A percentile compares a stretch with the other conserved stretches of the same genome.
Conservation (phyloP, 2,329 filamentous ascomycete species). For the Neonectria magnoliae region DNA sequence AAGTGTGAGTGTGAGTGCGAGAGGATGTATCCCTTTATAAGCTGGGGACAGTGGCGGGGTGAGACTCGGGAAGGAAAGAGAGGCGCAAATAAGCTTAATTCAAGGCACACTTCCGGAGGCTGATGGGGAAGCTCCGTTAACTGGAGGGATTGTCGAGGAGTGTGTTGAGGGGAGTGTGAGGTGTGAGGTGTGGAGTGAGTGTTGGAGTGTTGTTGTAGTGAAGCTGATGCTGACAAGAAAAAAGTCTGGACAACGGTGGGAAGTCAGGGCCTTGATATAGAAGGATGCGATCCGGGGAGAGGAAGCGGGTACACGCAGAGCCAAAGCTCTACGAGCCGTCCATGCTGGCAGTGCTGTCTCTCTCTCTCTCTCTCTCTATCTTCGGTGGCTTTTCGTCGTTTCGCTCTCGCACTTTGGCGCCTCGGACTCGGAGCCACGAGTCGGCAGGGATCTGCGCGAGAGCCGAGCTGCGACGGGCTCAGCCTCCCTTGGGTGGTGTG, state of each 20-base stretch:
- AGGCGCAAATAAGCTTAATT: conserved; percentile 14
- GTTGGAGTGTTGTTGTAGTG: conserved; percentile 1
- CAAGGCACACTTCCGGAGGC: not conserved
- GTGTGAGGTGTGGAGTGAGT: not conserved
- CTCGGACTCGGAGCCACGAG: conserved; percentile 17
- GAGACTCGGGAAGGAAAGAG: not conserved
- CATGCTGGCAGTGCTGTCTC: not conserved
- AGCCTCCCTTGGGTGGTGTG: not conserved
- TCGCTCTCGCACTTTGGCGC: conserved; percentile 18
- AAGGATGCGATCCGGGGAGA: not conserved
- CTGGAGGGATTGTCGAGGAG: not conserved
- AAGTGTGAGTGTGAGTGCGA: not conserved
- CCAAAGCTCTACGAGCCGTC: not conserved
- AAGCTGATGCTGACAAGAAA: conserved; percentile 2
- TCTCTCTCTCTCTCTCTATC: not conserved
- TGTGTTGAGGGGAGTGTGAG: not conserved
- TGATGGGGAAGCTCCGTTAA: conserved; percentile 3
- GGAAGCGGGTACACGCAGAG: not conserved
- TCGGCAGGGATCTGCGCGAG: conserved; percentile 4
- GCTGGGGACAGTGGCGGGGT: not conserved
- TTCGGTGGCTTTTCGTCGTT: not conserved
- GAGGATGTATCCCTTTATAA: conserved; percentile 1
- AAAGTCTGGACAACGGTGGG: not conserved
- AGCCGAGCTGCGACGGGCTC: not conserved
- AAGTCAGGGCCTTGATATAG: conserved; percentile 21